Percentiles rank a stretch among this genome's conserved stretches.
phyloP scores from a whole-genome alignment of 306 rosid species.

The Quercus bicolor region DNA sequence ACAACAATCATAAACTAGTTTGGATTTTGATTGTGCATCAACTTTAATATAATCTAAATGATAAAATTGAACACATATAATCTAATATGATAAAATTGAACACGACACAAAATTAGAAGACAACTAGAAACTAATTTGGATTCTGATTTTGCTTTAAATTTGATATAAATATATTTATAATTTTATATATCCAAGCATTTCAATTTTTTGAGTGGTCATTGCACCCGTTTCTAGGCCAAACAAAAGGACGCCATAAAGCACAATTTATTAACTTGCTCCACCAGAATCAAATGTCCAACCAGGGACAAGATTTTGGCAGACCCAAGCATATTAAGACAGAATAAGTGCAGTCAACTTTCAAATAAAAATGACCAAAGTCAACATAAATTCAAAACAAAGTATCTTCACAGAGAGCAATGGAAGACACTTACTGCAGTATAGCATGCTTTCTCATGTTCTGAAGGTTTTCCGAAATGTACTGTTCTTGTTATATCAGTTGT shows the following conservation, averaged over 20 bases:
- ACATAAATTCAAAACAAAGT: not conserved
- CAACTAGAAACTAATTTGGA: too few relatives aligned
- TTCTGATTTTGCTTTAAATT: too few relatives aligned
- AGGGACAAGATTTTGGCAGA: slow-evolving; percentile 6
- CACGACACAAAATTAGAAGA: too few relatives aligned
- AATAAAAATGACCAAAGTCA: not conserved
- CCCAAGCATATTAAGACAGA: not conserved
- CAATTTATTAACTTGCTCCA: slow-evolving; percentile 3
- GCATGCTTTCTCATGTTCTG: slow-evolving; percentile 81
- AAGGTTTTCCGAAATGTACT: slow-evolving; percentile 94
- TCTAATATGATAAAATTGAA: too few relatives aligned
- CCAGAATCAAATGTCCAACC: slow-evolving; percentile 12
- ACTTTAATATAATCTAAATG: too few relatives aligned
- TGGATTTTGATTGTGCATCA: too few relatives aligned
- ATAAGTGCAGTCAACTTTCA: not conserved
- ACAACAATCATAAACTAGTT: too few relatives aligned
- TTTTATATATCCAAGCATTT: too few relatives aligned
- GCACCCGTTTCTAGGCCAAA: not conserved
- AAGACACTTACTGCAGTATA: slow-evolving; percentile 79
- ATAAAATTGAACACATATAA: too few relatives aligned
- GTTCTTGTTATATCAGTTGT: slow-evolving; percentile 97
- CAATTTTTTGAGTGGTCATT: not conserved
- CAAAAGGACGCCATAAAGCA: not conserved
- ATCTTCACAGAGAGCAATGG: slow-evolving; percentile 4
- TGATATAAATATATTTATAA: too few relatives aligned